Evolutionary conservation across 495 filamentous ascomycete genomes (phyloP).

Genomic region (Podospora australis): DNA sequence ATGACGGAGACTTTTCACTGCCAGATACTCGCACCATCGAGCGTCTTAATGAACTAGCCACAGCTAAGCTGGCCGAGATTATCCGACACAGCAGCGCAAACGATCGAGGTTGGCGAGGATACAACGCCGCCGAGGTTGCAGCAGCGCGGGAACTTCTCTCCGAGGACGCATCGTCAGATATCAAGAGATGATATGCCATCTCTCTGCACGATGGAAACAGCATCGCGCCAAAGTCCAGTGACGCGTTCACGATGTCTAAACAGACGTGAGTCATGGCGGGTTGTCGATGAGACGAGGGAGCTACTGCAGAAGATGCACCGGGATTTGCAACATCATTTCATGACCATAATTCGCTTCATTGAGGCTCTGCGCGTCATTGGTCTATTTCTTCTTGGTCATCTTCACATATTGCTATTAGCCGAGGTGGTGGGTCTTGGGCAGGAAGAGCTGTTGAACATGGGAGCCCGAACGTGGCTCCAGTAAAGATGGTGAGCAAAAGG

Average conservation of each 20-base stretch:
- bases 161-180: slow-evolving; percentile 19
- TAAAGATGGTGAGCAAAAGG: slow-evolving; percentile 17
- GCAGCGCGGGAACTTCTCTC: slow-evolving; percentile 71
- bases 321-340: background rate
- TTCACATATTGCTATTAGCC: slow-evolving; percentile 16
- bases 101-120: slow-evolving; percentile 64
- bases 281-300: background rate
- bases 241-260: slow-evolving; percentile 18
- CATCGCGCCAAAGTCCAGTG: slow-evolving; percentile 20
- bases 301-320: background rate
- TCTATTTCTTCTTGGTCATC: slow-evolving; percentile 8
- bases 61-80: slow-evolving; percentile 67
- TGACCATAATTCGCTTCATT: background rate
- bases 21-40: slow-evolving; percentile 51
- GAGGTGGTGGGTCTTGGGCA: slow-evolving; percentile 30
- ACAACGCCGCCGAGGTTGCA: slow-evolving; percentile 65
- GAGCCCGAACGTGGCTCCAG: slow-evolving; percentile 31
- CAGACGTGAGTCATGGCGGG: slow-evolving; percentile 23
- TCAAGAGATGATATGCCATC: slow-evolving; percentile 30
- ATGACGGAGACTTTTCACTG: slow-evolving; percentile 35
- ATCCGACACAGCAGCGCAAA: slow-evolving; percentile 53
- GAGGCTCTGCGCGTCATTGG: slow-evolving; percentile 16
- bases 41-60: slow-evolving; percentile 65
- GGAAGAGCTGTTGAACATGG: slow-evolving; percentile 15
- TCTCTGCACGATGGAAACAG: slow-evolving; percentile 1